Conservation (phyloP, 2,329 filamentous ascomycete genomes). For the Drechslerella coelobrocha region DNA sequence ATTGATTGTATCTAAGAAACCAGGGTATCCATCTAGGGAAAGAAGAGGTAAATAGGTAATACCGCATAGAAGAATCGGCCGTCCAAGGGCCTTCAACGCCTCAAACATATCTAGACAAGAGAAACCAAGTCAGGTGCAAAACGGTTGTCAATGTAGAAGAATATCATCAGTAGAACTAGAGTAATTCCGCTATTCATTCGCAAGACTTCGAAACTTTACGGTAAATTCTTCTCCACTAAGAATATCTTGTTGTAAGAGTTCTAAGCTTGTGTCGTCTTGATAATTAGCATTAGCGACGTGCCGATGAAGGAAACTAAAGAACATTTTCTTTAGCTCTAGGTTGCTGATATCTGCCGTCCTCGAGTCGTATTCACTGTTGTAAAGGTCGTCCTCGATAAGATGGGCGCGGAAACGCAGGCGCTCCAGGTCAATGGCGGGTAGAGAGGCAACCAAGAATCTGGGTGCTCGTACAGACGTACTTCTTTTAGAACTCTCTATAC, state of each 20-base stretch:
- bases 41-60: too few species aligned
- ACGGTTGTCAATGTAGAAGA: too few species aligned
- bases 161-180: too few species aligned
- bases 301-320: conserved; percentile 15
- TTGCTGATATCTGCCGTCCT: background rate
- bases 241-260: conserved; percentile 25
- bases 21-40: too few species aligned
- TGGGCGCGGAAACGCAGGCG: conserved; percentile 20
- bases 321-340: conserved; percentile 16
- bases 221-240: conserved; percentile 21
- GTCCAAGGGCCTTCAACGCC: too few species aligned
- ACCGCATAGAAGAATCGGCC: too few species aligned
- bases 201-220: conserved; percentile 31
- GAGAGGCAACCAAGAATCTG: background rate
- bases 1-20: too few species aligned
- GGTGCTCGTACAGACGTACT: background rate
- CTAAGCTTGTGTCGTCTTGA: conserved; percentile 20
- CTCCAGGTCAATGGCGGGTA: conserved; percentile 10
- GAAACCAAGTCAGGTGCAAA: background rate
- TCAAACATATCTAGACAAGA: too few species aligned
- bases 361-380: conserved; percentile 16
- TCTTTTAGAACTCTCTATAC: background rate
- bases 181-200: conserved; percentile 3
- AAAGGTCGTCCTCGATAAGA: conserved; percentile 30
- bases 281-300: conserved; percentile 9